Percentiles rank a stretch among this genome's conserved stretches.
phyloP scores from a whole-genome alignment of 2,329 filamentous ascomycete species.

The Cercospora sesami region DNA sequence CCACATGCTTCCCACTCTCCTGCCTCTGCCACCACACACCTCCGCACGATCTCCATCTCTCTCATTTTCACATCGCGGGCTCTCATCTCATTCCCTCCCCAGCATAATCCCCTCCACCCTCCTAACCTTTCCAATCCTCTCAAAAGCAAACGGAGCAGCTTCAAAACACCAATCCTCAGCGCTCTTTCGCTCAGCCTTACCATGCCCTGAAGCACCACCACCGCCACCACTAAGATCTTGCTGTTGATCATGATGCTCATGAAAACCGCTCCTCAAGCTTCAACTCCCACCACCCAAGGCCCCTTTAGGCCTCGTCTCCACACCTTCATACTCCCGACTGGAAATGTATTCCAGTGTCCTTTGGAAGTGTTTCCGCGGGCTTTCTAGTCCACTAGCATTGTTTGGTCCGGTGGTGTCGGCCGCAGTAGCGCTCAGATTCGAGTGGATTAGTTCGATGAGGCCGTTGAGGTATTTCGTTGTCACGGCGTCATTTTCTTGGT shows the following conservation, averaged over 20 bases:
- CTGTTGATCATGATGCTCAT: background rate
- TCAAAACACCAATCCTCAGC: conserved; percentile 2
- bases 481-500: conserved; percentile 97
- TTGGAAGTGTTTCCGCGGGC: conserved; percentile 89
- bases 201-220: background rate
- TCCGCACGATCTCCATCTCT: background rate
- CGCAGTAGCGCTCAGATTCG: conserved; percentile 71
- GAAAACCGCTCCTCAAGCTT: conserved; percentile 9
- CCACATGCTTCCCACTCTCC: background rate
- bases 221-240: background rate
- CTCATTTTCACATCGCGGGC: background rate
- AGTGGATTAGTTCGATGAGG: conserved; percentile 96
- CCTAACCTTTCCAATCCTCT: conserved; percentile 6
- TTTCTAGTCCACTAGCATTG: conserved; percentile 79
- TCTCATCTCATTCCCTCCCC: background rate
- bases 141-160: conserved; percentile 4
- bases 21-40: background rate
- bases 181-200: background rate
- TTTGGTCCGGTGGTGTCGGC: conserved; percentile 54
- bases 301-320: conserved; percentile 63
- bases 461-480: conserved; percentile 98
- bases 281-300: conserved; percentile 7
- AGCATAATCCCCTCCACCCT: conserved; percentile 2
- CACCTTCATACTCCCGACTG: conserved; percentile 87
- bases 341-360: conserved; percentile 92